Evolutionary conservation across 352 stramenopile species (phyloP).

Genomic region (Phytophthora cryptogea): DNA sequence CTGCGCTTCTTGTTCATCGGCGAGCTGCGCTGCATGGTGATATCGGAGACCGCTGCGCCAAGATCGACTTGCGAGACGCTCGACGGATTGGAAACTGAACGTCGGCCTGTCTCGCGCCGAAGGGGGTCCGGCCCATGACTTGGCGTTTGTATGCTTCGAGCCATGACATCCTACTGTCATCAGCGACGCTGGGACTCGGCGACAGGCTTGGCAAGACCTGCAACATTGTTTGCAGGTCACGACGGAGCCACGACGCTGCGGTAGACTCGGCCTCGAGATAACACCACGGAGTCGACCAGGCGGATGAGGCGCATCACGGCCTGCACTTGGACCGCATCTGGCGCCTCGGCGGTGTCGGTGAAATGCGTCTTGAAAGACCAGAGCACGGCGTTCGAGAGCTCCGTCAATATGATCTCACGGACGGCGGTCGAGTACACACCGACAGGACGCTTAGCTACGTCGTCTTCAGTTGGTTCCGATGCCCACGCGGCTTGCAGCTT

Average conservation of each 20-base stretch:
- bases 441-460: neutral
- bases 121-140: conserved; percentile 4
- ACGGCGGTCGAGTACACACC: conserved; percentile 38
- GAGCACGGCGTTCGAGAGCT: conserved; percentile 61
- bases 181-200: neutral
- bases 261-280: conserved; percentile 35
- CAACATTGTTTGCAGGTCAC: neutral
- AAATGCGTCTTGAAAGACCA: conserved; percentile 58
- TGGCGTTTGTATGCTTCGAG: conserved; percentile 11
- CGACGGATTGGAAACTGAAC: conserved; percentile 24
- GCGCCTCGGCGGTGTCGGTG: conserved; percentile 34
- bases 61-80: conserved; percentile 7
- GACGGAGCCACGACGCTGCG: conserved; percentile 31
- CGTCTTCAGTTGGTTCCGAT: neutral
- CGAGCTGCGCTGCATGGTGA: conserved; percentile 7
- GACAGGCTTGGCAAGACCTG: too few relatives aligned
- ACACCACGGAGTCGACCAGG: conserved; percentile 50
- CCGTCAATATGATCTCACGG: conserved; percentile 49
- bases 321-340: conserved; percentile 31
- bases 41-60: neutral
- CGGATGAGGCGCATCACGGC: conserved; percentile 50
- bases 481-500: conserved; percentile 29
- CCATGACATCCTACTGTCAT: conserved; percentile 14
- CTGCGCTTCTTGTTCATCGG: conserved; percentile 36
- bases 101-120: conserved; percentile 7